Base-by-base conservation (phyloP, 139 green algal species). In the Chlamydomonas eustigma region DNA sequence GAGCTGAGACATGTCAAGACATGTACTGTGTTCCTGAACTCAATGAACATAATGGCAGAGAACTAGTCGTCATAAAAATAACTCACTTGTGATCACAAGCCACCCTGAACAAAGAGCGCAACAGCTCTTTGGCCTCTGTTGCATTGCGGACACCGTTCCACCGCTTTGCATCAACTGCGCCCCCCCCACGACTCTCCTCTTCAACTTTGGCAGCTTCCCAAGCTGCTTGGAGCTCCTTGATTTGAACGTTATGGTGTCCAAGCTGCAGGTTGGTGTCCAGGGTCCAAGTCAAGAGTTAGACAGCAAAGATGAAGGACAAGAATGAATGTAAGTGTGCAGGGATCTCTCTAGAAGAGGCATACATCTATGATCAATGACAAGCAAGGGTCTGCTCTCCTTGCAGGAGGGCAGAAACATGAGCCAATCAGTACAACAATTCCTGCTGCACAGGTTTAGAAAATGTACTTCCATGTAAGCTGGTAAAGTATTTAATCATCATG, bases 101-200 rank as follows among this genome's bases (percentile, higher is more conserved):
- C 12, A 78, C 51, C 0, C 83, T 71, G 86, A 97, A 97, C 31
- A 92, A 39, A 3, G 86, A 84, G 37, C 85, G 84, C 32, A 97
- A 84, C 82, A 96, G 66, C 36, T 86, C 84, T 2, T 86, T 84
- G 3, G 82, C 86, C 78, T 97, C 90, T 4, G 85, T 76, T 1
- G 91, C 65, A 39, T 64, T 58, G 32, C 85, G 83, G 31, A 96
- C 64, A 30, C 84, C 86, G 6, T 77, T 88, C 92, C 92, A 97
- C 50, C 92, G 87, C 28, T 80, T 83, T 18, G 80, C 84, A 37
- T 95, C 89, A 18, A 82, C 85, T 22, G 89, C 89, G 12, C 84
- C 86, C 8, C 80, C 83, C 12, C 87, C 87, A 0, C 75, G 76
- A 0, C 80, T 77, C 64, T 96, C 89, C 80, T 97, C 92, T n/a